Evolutionary conservation across 306 rosid species (phyloP).

Genomic region (Castanospermum australe): DNA sequence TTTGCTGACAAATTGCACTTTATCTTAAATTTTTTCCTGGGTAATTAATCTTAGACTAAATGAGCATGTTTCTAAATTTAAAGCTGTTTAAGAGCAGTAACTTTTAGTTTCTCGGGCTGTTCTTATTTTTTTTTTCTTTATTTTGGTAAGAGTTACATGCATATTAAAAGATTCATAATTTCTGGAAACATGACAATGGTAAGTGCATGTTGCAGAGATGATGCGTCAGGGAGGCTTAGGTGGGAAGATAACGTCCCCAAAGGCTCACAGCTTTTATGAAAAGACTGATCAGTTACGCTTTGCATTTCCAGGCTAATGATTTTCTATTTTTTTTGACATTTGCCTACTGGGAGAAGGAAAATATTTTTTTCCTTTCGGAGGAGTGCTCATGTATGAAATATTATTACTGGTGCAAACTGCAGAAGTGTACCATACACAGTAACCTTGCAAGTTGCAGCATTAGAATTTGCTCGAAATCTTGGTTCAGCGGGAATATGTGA

Average conservation of each 20-base stretch:
- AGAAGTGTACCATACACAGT: neutral
- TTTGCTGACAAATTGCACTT: neutral
- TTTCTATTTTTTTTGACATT: conserved; percentile 28
- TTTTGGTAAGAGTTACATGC: neutral
- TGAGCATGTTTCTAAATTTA: neutral
- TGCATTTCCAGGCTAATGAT: conserved; percentile 40
- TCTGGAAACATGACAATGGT: conserved; percentile 19
- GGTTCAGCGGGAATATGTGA: conserved; percentile 24
- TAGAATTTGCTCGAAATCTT: conserved; percentile 11
- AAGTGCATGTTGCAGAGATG: conserved; percentile 63
- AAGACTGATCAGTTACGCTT: conserved; percentile 30
- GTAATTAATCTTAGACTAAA: neutral
- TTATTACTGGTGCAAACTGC: conserved; percentile 18
- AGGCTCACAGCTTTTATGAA: conserved; percentile 42
- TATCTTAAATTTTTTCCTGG: neutral
- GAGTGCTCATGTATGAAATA: conserved; percentile 31
- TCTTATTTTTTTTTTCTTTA: neutral
- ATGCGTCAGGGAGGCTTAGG: conserved; percentile 71
- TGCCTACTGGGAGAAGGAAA: conserved; percentile 38
- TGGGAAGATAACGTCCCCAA: conserved; percentile 63
- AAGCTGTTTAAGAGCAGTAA: neutral
- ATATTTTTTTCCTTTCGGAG: conserved; percentile 30
- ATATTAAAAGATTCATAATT: conserved; percentile 9
- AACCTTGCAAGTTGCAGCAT: conserved; percentile 39
- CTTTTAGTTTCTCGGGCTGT: neutral